phyloP scores from a whole-genome alignment of 1,284 basidiomycete species.

The Chiua sp. region DNA sequence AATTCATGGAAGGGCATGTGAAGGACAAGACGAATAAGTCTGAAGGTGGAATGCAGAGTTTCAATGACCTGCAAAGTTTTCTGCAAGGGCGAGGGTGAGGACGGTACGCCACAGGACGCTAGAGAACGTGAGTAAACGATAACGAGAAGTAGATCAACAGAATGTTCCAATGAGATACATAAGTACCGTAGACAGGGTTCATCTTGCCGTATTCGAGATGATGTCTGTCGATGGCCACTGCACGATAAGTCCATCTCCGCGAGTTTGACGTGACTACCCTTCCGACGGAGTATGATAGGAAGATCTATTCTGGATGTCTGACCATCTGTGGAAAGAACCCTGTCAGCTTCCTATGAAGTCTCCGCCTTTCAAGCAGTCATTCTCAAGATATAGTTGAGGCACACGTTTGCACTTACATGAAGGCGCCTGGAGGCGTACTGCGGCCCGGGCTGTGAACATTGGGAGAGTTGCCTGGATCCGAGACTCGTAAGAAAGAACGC shows the following conservation, averaged over 20 bases:
- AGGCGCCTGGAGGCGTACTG: background rate
- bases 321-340: no score
- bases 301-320: no score
- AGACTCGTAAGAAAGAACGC: no score
- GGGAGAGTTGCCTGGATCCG: no score
- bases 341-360: no score
- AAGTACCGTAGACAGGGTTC: background rate
- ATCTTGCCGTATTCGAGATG: background rate
- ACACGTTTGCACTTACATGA: background rate
- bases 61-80: conserved; percentile 18
- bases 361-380: background rate
- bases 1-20: conserved; percentile 5
- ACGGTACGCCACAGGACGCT: conserved; percentile 24
- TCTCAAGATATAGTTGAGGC: background rate
- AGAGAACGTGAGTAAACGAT: conserved; percentile 17
- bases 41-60: conserved; percentile 25
- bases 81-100: background rate
- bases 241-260: background rate
- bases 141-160: no score
- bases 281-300: background rate
- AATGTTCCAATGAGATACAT: no score
- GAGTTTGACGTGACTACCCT: background rate
- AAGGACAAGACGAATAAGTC: conserved; percentile 16
- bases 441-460: background rate
- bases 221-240: background rate